These are phyloP conservation scores for Fusarium guadeloupense DNA, from an alignment of 2,329 filamentous ascomycete genomes.

Conservation along the genomic window DNA sequence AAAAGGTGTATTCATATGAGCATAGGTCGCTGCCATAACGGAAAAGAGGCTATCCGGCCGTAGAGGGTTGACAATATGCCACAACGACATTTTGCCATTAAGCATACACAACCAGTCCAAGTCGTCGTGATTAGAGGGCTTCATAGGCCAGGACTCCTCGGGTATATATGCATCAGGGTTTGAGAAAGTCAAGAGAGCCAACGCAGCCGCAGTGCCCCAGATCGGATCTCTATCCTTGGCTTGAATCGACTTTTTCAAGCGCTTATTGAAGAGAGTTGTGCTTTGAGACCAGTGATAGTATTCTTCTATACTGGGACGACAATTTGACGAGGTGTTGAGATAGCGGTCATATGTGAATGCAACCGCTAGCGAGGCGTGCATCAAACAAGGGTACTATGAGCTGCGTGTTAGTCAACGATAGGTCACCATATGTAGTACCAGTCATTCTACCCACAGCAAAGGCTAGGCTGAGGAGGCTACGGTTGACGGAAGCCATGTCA, in stretches of 20 bases:
- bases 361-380: conserved; percentile 57
- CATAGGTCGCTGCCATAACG: conserved; percentile 47
- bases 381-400: conserved; percentile 53
- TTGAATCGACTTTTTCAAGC: conserved; percentile 48
- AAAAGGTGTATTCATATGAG: conserved; percentile 49
- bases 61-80: conserved; percentile 47
- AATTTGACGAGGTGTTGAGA: conserved; percentile 34
- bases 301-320: conserved; percentile 49
- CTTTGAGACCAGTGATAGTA: conserved; percentile 56
- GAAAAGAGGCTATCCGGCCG: conserved; percentile 50
- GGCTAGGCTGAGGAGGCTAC: conserved; percentile 49
- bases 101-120: conserved; percentile 50
- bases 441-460: conserved; percentile 48
- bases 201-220: conserved; percentile 57
- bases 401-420: background rate
- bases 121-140: conserved; percentile 33
- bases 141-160: conserved; percentile 50
- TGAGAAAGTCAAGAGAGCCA: conserved; percentile 53
- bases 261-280: conserved; percentile 52
- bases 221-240: conserved; percentile 54
- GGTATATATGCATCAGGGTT: conserved; percentile 48
- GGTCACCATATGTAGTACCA: background rate
- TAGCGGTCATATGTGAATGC: conserved; percentile 53
- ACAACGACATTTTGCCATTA: conserved; percentile 50
- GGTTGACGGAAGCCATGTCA: conserved; percentile 51